Evolutionary conservation across 805 yeast genomes (phyloP), one percentile per base, ranked within the genome.

Genomic region (Cyberlindnera sargentensis): DNA sequence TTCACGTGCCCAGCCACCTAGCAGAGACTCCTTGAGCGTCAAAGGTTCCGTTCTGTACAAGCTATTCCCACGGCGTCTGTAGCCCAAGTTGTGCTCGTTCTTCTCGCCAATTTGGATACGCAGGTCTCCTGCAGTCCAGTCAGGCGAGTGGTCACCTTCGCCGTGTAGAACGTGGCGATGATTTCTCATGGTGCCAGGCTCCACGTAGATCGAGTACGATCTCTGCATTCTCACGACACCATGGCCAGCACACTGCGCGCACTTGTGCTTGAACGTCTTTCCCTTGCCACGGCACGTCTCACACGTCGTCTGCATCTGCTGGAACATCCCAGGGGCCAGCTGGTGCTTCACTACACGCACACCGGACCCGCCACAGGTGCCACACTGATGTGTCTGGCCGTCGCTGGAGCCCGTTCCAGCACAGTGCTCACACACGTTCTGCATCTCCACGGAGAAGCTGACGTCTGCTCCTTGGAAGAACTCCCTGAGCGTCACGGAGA

Each of bases 311-410:
- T 86, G 91, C 53, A 90, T 72, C 48, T 82, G 84, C 64, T 93
- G 98, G 48, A 86, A 68, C 88, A 93, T 86, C 6, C 90, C 90
- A 5, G 95, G 95, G 0, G 87, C 97, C 51, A 91, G 64, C 60
- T 90, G 95, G 46, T 83, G 71, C 40, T 78, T 72, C 43, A 82
- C 75, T 6, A 80, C 60, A 33, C 76, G 63, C 24, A 82, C 70
- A 27, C 99, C 99, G 26, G 66, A 64, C 5, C 99, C 99, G 9
- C 70, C 61, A 68, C 99, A 93, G 40, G 65, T 66, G 1, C 62
- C 50, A 70, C 99, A 93, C 31, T 60, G 63, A 42, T 80, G 82
- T 8, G 70, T 71, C 53, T 79, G 63, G 9, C 91, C 89, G 62
- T 90, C 97, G 38, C 78, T 75, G 2, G 93, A 80, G 1, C 99